These are phyloP conservation scores for Pseudophaeomoniella oleicola DNA, from an alignment of 2,329 filamentous ascomycete species.

Conservation along the genomic window DNA sequence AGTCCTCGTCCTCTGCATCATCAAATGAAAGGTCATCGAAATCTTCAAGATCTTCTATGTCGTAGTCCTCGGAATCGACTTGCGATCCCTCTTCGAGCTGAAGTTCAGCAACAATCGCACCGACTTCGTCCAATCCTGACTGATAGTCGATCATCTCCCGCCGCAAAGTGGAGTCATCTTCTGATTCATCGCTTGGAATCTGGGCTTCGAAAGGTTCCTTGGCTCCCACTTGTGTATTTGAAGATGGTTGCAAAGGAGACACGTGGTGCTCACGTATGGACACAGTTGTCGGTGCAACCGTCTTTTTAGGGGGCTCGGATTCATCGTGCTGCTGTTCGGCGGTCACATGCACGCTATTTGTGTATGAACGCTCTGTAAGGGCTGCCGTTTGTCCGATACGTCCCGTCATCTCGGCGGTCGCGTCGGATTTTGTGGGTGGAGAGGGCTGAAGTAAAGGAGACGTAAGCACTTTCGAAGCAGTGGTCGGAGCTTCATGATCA, in stretches of 20 bases:
- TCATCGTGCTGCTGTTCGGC: neutral
- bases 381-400: neutral
- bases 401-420: neutral
- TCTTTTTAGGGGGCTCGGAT: neutral
- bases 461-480: too few relatives aligned
- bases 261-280: too few relatives aligned
- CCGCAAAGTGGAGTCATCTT: conserved; percentile 66
- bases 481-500: too few relatives aligned
- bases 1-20: conserved; percentile 41
- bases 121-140: conserved; percentile 66
- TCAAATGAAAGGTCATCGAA: conserved; percentile 42
- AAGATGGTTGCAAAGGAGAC: neutral
- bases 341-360: neutral
- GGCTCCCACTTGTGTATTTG: neutral
- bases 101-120: conserved; percentile 82
- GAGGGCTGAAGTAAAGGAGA: too few relatives aligned
- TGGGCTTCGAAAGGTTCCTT: neutral
- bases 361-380: neutral
- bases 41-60: conserved; percentile 30
- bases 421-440: neutral
- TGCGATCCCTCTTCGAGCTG: conserved; percentile 55
- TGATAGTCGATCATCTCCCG: conserved; percentile 77
- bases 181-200: conserved; percentile 43
- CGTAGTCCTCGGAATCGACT: conserved; percentile 33
- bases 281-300: neutral